Evolutionary conservation across 1,139 yeast genomes (phyloP), one percentile per base, ranked within the genome.

Genomic region (Arxiozyma bovina): DNA sequence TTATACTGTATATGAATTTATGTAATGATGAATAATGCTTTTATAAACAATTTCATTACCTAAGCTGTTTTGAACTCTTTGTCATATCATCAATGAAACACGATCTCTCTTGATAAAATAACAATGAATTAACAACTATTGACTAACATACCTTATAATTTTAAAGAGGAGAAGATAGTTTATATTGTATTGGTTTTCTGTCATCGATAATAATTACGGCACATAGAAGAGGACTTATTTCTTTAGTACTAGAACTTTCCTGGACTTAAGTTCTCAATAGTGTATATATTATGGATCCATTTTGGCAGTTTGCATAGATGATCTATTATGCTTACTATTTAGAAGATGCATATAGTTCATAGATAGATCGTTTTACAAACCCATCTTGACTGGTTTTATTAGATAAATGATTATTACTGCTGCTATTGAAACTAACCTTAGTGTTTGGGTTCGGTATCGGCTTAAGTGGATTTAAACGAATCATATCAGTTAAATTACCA

Each of bases 331-430:
- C 4, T 34, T 34, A 34, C 6, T 45, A 45, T 45, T 30, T 30
- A 30, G 48, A 12, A 17, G 20, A n/a, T 27, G 40, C 34, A 45
- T 45, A 45, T 45, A 45, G 34, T 27, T 45, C 42, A 30, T 45
- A 30, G 27, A 45, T 45, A 45, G 48, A 45, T 17, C 48, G 27
- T 45, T 45, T 45, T 18, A 45, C 27, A 38, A 45, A 45, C n/a
- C 18, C 27, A 17, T 23, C 27, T 22, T 43, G 17, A 15, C 6
- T 15, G 6, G 4, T 43, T 2, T 23, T 18, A 23, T n/a, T 17
- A 25, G n/a, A 30, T 17, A 25, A 15, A 12, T 25, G 11, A 2
- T 43, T 43, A 11, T 22, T 44, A 44, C n/a, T 25, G 8, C 17
- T 20, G 12, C 34, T 18, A 27, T 45, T 45, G 2, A 38, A 2